These are phyloP conservation scores for Cyanophora paradoxa DNA, from an alignment of 78 protist species.

Conservation along the genomic window DNA sequence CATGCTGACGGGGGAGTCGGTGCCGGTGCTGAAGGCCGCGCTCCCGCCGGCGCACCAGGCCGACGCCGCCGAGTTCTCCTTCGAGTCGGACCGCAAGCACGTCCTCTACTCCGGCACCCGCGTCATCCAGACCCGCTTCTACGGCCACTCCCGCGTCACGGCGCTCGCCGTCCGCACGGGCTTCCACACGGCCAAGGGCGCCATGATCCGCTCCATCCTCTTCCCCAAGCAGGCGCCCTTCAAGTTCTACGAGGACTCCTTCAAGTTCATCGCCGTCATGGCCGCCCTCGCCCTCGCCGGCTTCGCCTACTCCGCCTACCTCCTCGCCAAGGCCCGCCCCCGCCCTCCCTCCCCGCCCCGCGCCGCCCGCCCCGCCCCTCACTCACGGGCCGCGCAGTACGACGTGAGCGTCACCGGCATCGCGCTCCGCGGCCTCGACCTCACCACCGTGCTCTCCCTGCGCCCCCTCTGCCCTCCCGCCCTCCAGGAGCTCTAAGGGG, in stretches of 20 bases:
- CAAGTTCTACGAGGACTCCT: slow-evolving; percentile 61
- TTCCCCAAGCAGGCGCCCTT: slow-evolving; percentile 61
- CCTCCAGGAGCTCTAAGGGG: no score
- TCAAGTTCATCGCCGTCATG: slow-evolving; percentile 51
- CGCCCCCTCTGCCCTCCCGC: no score
- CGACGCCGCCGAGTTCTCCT: neutral
- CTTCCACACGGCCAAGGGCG: slow-evolving; percentile 67
- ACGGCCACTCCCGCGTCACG: no score
- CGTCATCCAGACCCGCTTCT: slow-evolving; percentile 3
- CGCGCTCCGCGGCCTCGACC: slow-evolving; percentile 54
- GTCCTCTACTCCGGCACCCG: slow-evolving; percentile 26
- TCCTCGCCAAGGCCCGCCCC: no score
- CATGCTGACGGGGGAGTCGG: slow-evolving; percentile 64
- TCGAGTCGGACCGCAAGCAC: slow-evolving; percentile 2
- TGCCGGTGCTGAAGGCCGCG: slow-evolving; percentile 26
- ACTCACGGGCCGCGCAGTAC: neutral
- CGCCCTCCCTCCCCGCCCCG: neutral
- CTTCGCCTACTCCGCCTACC: slow-evolving; percentile 21
- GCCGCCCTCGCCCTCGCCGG: slow-evolving; percentile 17
- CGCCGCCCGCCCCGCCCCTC: neutral
- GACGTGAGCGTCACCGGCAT: slow-evolving; percentile 2
- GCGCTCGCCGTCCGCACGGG: slow-evolving; percentile 36
- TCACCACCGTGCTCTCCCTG: slow-evolving; percentile 79
- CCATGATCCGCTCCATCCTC: slow-evolving; percentile 50
- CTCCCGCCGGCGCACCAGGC: neutral